Percentiles rank a stretch among this genome's conserved stretches.
phyloP scores from a whole-genome alignment of 2,329 filamentous ascomycete species.

The Xylaria sp. region DNA sequence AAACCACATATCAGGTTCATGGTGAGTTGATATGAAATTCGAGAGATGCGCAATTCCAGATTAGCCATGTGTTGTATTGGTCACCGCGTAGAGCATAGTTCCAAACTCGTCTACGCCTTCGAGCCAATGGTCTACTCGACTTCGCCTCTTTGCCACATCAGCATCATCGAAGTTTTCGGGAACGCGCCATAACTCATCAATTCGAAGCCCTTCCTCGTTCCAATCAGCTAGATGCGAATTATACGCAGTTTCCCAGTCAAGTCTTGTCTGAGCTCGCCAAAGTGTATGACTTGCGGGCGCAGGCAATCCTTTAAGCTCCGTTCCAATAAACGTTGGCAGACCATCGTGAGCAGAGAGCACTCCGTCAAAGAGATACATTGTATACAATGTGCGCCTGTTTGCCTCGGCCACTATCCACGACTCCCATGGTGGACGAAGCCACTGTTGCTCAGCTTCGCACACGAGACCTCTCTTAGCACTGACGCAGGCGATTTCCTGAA shows the following conservation, averaged over 20 bases:
- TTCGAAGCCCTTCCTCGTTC: constrained; percentile 53
- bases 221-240: constrained; percentile 56
- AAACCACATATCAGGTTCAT: not conserved
- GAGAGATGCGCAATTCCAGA: constrained; percentile 1
- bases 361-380: constrained; percentile 65
- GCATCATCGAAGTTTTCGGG: constrained; percentile 48
- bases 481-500: constrained; percentile 61
- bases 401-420: constrained; percentile 64
- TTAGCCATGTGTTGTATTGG: constrained; percentile 57
- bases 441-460: constrained; percentile 55
- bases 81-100: constrained; percentile 62
- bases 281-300: constrained; percentile 55
- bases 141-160: constrained; percentile 47
- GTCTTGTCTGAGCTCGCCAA: constrained; percentile 55
- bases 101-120: constrained; percentile 63
- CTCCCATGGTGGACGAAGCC: constrained; percentile 59
- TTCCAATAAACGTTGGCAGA: constrained; percentile 59
- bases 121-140: constrained; percentile 61
- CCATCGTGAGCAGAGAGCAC: constrained; percentile 56
- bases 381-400: constrained; percentile 62
- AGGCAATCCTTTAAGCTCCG: constrained; percentile 58
- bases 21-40: not conserved
- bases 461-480: constrained; percentile 55
- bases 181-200: constrained; percentile 63
- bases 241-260: constrained; percentile 57